These are phyloP conservation scores for Tremellales sp. DNA, from an alignment of 1,284 basidiomycete species.

Conservation along the genomic window DNA sequence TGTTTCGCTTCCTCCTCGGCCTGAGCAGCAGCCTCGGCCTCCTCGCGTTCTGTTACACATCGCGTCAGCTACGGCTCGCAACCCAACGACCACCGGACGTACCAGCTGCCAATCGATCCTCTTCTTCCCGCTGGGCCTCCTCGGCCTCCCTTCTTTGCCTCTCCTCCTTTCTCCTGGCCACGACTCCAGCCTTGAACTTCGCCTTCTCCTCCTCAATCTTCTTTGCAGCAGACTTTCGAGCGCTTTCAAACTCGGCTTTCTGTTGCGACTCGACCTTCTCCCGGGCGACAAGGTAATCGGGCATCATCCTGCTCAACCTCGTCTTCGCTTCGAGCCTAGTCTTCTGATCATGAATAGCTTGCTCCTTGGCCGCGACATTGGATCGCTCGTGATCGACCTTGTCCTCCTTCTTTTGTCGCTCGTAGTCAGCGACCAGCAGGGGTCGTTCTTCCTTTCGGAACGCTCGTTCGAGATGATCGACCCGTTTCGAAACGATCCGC, in stretches of 20 bases:
- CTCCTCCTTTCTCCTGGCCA: constrained; percentile 50
- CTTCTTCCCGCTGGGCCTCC: too few species aligned
- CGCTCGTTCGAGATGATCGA: constrained; percentile 94
- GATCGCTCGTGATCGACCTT: constrained; percentile 64
- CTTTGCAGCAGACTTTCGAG: constrained; percentile 58
- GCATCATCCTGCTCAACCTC: constrained; percentile 69
- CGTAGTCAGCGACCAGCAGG: constrained; percentile 82
- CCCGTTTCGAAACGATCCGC: constrained; percentile 79
- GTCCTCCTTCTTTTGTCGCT: constrained; percentile 75
- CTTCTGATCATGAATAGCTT: constrained; percentile 61
- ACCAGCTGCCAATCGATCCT: constrained; percentile 48
- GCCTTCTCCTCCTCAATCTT: constrained; percentile 86
- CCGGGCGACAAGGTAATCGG: constrained; percentile 66
- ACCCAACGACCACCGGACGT: constrained; percentile 29
- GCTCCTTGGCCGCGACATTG: constrained; percentile 62
- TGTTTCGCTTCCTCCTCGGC: constrained; percentile 36
- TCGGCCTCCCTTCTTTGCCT: constrained; percentile 65
- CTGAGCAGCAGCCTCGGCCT: constrained; percentile 48
- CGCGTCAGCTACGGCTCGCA: constrained; percentile 43
- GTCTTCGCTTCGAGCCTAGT: constrained; percentile 73
- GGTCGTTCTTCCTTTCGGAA: constrained; percentile 92
- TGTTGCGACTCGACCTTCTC: constrained; percentile 62
- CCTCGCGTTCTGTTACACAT: constrained; percentile 31
- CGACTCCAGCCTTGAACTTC: constrained; percentile 59
- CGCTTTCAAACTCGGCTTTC: constrained; percentile 66